Evolutionary conservation across 345 rosid species (phyloP).

Genomic region (Linum tenue): DNA sequence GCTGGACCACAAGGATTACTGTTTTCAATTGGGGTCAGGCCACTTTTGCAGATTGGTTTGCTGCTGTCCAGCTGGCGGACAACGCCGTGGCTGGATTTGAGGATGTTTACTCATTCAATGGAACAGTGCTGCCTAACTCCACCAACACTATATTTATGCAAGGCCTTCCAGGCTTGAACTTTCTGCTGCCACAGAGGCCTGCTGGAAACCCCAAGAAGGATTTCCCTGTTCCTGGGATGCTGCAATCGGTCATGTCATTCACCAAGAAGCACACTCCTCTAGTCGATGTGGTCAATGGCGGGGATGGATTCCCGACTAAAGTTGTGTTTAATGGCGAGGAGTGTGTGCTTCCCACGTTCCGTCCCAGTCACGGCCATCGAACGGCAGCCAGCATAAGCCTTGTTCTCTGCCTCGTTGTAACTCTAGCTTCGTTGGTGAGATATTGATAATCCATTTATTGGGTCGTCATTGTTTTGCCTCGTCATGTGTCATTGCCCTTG

Average conservation of each 20-base stretch:
- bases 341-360: conserved; percentile 26
- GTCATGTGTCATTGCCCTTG: too few relatives aligned
- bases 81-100: conserved; percentile 24
- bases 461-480: too few relatives aligned
- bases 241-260: conserved; percentile 38
- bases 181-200: conserved; percentile 27
- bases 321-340: conserved; percentile 39
- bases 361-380: conserved; percentile 11
- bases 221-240: conserved; percentile 39
- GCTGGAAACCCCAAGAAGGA: conserved; percentile 31
- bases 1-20: conserved; percentile 36
- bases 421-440: not conserved
- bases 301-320: conserved; percentile 40
- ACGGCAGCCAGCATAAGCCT: not conserved
- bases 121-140: conserved; percentile 12
- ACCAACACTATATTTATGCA: conserved; percentile 27
- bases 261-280: conserved; percentile 25
- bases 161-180: conserved; percentile 25
- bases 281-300: conserved; percentile 15
- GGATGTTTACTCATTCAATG: conserved; percentile 36
- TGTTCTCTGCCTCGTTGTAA: not conserved
- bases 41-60: conserved; percentile 31
- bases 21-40: conserved; percentile 33
- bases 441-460: too few relatives aligned
- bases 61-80: conserved; percentile 27